Base-by-base conservation (phyloP, 768 basidiomycete species). In the Russula emetica region DNA sequence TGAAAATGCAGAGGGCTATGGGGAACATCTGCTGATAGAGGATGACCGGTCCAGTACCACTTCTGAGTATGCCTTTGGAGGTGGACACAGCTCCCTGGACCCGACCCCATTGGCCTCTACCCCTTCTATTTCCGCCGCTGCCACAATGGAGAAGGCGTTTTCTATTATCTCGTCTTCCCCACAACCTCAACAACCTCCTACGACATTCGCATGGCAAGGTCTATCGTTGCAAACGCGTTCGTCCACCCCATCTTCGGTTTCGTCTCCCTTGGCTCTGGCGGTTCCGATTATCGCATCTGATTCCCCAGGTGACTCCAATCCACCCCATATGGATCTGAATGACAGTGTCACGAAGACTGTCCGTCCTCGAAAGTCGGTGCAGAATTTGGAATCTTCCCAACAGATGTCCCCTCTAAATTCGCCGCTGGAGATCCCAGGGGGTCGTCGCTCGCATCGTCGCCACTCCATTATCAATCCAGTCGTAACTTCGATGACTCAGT, bases 211-310 rank as follows among this genome's bases (percentile, higher is more conserved):
- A 66, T 78, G 78, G 74, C 77, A 76, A 68, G 73, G 74, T 61
- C 76, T 70, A 69, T 76, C 76, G 59, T 71, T 89, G 66, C 83
- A 87, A 57, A 92, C 91, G 10, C 81, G 92, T 55, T 92, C 92
- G 8, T 93, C 91, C 11, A 94, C 92, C 0, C 92, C 92, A 18
- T 93, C 92, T 2, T 94, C 92, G 20, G 83, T 92, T 58, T 92
- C 92, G 26, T 94, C 92, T 14, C 92, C 92, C 60, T 80, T 94
- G 47, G 92, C 92, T 30, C 79, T 92, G 34, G 92, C 91, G 7
- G 88, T 85, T 34, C 92, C 92, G 10, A 93, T 93, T 66, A 82
- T 90, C 50, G 90, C 92, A 7, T 79, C 88, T 13, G 75, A 81
- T 20, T 81, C 79, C 9, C 77, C 80, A 4, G 85, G 87, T 49